These are phyloP conservation scores for Vaccinium corymbosum DNA, from an alignment of 148 eudicot genomes.

Conservation along the genomic window DNA sequence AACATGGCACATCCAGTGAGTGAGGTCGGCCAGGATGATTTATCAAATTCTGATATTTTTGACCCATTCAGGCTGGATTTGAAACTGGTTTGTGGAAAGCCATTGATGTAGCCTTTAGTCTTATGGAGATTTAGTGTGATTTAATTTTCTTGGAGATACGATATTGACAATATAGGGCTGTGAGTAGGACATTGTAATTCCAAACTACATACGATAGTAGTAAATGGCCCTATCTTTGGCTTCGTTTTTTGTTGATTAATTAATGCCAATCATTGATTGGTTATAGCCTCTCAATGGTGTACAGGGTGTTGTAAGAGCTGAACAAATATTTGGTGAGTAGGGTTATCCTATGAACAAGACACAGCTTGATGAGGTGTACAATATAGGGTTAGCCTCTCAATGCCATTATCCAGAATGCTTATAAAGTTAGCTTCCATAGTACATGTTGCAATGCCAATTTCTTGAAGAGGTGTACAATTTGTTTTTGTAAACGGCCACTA, in stretches of 20 bases:
- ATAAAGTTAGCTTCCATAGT: background rate
- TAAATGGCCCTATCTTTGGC: background rate
- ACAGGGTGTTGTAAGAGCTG: background rate
- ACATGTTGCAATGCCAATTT: background rate
- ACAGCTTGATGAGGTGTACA: background rate
- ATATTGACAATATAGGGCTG: background rate
- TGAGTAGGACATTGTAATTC: background rate
- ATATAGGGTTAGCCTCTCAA: background rate
- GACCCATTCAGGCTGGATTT: background rate
- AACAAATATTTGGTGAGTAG: background rate
- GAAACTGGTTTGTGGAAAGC: background rate
- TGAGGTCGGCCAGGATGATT: background rate
- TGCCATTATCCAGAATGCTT: background rate
- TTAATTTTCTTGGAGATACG: background rate
- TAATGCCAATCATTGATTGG: background rate
- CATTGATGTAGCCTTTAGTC: background rate
- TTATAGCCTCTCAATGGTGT: background rate
- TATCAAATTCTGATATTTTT: background rate
- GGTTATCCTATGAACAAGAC: background rate
- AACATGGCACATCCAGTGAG: background rate
- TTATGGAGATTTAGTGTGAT: background rate
- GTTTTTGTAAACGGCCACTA: background rate
- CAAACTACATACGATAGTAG: background rate
- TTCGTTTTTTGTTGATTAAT: background rate
- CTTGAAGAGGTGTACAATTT: background rate